Evolutionary conservation across 495 filamentous ascomycete species (phyloP).

Genomic region (Tuber brumale): DNA sequence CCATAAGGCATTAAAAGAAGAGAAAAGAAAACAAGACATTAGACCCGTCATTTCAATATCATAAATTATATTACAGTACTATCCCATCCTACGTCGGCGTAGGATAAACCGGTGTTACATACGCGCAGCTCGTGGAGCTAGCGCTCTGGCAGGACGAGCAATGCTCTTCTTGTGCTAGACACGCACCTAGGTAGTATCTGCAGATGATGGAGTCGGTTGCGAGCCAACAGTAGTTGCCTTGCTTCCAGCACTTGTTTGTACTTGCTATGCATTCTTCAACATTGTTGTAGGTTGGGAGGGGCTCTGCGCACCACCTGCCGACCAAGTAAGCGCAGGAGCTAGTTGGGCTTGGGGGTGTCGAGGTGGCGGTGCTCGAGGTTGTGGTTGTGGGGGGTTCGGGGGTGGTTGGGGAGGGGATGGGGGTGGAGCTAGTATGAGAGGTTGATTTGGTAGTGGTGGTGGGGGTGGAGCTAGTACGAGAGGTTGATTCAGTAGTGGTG

Average conservation of each 20-base stretch:
- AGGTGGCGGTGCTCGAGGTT: constrained; percentile 12
- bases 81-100: background rate
- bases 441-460: background rate
- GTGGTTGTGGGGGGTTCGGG: constrained; percentile 9
- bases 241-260: constrained; percentile 24
- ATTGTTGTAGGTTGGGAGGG: constrained; percentile 16
- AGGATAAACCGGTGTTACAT: constrained; percentile 15
- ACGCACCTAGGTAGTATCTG: background rate
- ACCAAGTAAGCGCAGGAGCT: constrained; percentile 17
- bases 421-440: no score
- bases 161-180: constrained; percentile 20
- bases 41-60: background rate
- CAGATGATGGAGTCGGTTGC: background rate
- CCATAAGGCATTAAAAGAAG: background rate
- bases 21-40: background rate
- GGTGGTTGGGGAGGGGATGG: no score
- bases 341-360: constrained; percentile 8
- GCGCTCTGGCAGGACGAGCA: constrained; percentile 8
- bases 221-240: constrained; percentile 14
- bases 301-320: constrained; percentile 15
- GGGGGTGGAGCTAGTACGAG: constrained; percentile 7
- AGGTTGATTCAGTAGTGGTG: constrained; percentile 3
- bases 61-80: background rate
- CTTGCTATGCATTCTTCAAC: constrained; percentile 9
- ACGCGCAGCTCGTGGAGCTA: background rate